These are phyloP conservation scores for Corchorus capsularis DNA, from an alignment of 345 rosid genomes.

Conservation along the genomic window DNA sequence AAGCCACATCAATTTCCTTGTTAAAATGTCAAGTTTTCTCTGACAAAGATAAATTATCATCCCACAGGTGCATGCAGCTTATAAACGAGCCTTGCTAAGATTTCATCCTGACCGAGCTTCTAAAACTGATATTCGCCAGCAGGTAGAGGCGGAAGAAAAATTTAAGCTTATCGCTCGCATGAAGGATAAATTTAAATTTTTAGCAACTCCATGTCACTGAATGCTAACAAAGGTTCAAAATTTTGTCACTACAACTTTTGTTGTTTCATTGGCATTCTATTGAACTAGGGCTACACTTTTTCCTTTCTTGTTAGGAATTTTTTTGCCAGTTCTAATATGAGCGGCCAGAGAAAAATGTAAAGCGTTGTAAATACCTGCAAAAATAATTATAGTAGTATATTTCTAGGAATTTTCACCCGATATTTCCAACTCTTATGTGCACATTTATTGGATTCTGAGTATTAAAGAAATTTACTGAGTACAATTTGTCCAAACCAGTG, in stretches of 20 bases:
- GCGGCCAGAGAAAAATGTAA: conserved; percentile 11
- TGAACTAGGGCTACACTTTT: not conserved
- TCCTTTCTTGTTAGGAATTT: not conserved
- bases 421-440: not conserved
- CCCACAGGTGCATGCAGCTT: conserved; percentile 75
- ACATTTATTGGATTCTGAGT: not conserved
- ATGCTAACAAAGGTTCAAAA: conserved; percentile 9
- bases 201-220: conserved; percentile 33
- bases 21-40: not conserved
- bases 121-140: conserved; percentile 61
- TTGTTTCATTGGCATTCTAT: not conserved
- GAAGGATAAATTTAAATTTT: conserved; percentile 71
- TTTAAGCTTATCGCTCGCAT: conserved; percentile 86
- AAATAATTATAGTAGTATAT: not conserved
- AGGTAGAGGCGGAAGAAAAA: conserved; percentile 90
- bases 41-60: conserved; percentile 19
- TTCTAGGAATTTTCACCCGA: not conserved
- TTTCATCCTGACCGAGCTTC: conserved; percentile 89
- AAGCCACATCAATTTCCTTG: not conserved
- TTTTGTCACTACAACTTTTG: not conserved
- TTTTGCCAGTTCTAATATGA: not conserved
- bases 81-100: conserved; percentile 67
- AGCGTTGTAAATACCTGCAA: conserved; percentile 17
- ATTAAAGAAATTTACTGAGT: no score
- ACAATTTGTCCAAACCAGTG: not conserved